Evolutionary conservation across 768 basidiomycete genomes (phyloP).

Genomic region (Neoboletus subvelutipes): DNA sequence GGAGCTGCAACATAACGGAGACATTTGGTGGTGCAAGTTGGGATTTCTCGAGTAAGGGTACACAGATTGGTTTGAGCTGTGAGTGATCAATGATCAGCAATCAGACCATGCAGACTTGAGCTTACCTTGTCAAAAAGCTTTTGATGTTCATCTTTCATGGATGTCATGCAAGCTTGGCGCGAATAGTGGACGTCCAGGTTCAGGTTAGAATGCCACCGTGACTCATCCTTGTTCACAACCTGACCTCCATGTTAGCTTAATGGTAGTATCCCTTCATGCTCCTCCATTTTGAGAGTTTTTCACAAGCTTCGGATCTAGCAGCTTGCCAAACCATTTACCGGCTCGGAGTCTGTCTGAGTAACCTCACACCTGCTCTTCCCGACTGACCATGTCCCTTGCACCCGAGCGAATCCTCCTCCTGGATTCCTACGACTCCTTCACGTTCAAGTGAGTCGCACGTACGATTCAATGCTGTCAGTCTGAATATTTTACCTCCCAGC

Average conservation of each 20-base stretch:
- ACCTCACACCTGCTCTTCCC: not conserved
- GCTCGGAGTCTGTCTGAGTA: not conserved
- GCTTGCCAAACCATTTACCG: too few relatives aligned
- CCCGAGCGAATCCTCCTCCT: conserved; percentile 62
- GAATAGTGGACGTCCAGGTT: not conserved
- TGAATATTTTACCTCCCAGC: conserved; percentile 36
- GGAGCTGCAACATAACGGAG: conserved; percentile 45
- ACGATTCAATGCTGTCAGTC: not conserved
- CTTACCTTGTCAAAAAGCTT: conserved; percentile 41
- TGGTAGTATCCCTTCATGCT: not conserved
- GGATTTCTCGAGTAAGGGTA: conserved; percentile 74
- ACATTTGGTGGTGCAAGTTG: conserved; percentile 57
- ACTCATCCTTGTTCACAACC: not conserved
- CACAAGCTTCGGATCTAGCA: not conserved
- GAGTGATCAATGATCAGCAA: conserved; percentile 1
- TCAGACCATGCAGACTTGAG: not conserved
- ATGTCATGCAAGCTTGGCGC: conserved; percentile 13
- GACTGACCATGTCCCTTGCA: conserved; percentile 25
- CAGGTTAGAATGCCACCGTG: not conserved
- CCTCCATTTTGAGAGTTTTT: not conserved
- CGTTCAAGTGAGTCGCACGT: conserved; percentile 67
- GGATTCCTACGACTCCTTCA: conserved; percentile 87
- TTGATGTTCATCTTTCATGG: conserved; percentile 23
- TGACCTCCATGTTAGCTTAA: conserved; percentile 1
- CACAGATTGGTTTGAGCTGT: conserved; percentile 70